Conservation (phyloP, 805 yeast genomes). For the Candida qinlingensis region DNA sequence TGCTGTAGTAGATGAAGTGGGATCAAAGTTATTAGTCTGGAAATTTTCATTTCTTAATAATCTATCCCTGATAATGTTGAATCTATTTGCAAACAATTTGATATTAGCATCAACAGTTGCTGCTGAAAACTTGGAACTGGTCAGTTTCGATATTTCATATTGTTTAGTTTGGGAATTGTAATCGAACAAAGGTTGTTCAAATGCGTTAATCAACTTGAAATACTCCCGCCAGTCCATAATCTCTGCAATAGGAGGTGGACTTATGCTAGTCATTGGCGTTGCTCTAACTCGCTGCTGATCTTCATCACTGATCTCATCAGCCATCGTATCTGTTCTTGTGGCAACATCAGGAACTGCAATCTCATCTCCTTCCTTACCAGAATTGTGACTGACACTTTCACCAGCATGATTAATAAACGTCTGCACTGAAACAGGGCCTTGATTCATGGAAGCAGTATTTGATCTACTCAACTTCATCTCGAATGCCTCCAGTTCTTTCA, state of each 20-base stretch:
- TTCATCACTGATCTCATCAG: slow-evolving; percentile 15
- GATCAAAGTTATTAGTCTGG: slow-evolving; percentile 36
- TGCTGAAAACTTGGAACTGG: slow-evolving; percentile 20
- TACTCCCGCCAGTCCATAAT: slow-evolving; percentile 65
- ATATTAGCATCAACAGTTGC: slow-evolving; percentile 28
- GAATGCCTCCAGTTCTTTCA: slow-evolving; percentile 46
- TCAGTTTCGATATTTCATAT: slow-evolving; percentile 36
- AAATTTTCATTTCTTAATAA: slow-evolving; percentile 72
- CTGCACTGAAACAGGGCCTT: slow-evolving; percentile 10
- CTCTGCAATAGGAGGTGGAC: slow-evolving; percentile 24
- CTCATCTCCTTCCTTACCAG: not conserved
- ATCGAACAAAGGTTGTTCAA: slow-evolving; percentile 55
- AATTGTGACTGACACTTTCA: not conserved
- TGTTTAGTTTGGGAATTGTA: slow-evolving; percentile 62
- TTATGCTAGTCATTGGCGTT: slow-evolving; percentile 22
- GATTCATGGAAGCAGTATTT: slow-evolving; percentile 2
- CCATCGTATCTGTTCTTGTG: slow-evolving; percentile 8
- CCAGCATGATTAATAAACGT: slow-evolving; percentile 4
- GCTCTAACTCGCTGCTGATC: slow-evolving; percentile 9
- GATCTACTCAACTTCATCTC: slow-evolving; percentile 14
- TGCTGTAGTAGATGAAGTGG: slow-evolving; percentile 28
- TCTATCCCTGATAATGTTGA: slow-evolving; percentile 61
- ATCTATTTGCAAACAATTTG: slow-evolving; percentile 47
- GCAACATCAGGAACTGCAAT: not conserved
- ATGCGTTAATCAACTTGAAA: slow-evolving; percentile 59